phyloP scores from a whole-genome alignment of 148 eudicot species.

The Euryodendron excelsum region DNA sequence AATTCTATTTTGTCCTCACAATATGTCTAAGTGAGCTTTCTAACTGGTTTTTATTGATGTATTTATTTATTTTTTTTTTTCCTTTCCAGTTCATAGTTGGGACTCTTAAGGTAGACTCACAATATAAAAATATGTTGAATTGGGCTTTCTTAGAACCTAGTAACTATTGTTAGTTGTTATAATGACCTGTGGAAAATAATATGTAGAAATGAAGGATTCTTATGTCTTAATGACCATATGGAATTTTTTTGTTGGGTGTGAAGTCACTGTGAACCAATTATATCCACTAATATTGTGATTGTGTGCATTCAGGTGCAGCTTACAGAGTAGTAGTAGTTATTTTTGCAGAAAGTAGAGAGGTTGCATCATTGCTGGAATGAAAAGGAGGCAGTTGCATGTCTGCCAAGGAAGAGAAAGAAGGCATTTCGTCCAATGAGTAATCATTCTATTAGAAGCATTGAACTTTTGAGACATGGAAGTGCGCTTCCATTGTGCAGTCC shows the following conservation, averaged over 20 bases:
- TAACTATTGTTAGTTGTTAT: neutral
- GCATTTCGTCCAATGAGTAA: neutral
- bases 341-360: neutral
- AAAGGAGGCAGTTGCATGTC: neutral
- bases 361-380: neutral
- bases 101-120: too few species aligned
- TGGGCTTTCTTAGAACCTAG: too few species aligned
- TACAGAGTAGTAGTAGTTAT: neutral
- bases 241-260: neutral
- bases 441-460: neutral
- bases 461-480: neutral
- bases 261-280: neutral
- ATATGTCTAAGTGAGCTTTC: neutral
- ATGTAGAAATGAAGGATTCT: neutral
- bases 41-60: neutral
- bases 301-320: neutral
- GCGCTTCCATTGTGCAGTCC: neutral
- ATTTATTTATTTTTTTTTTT: neutral
- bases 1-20: neutral
- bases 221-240: neutral
- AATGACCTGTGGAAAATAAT: neutral
- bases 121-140: too few species aligned
- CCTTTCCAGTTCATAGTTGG: neutral
- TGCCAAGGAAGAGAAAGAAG: conserved; percentile 7
- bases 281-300: neutral